Evolutionary conservation across 2,329 filamentous ascomycete species (phyloP), one percentile per base, ranked within the genome.

Genomic region (Colletotrichum tofieldiae): DNA sequence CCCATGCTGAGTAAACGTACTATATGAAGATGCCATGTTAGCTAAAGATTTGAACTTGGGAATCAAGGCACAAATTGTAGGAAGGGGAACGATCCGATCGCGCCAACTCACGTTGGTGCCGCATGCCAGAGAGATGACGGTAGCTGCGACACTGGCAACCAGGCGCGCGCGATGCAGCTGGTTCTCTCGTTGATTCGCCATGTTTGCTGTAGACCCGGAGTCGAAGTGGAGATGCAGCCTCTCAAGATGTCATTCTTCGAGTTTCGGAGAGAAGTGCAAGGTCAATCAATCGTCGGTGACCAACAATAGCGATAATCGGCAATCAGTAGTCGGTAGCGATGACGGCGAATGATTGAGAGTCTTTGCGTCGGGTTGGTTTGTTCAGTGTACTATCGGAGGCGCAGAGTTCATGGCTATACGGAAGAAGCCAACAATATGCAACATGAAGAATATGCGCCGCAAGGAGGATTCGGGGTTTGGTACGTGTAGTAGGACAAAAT

Each of bases 1-100:
- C 95, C 95, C 96, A 99, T 83, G 96, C 96, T 67, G 95, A 98
- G 84, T 98, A 99, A 79, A 95, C 96, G 90, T 99, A 98, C 94
- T 98, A 79, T 61, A 63, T 20, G 45, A 62, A 37, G n/a, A 26
- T 6, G 18, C 11, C 41, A 61, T 26, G 41, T 71, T 51, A 73
- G 71, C 51, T 45, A 55, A 8, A 29, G 11, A 16, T 45, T n/a
- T 12, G 7, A 45, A 23, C 5, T 12, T 37, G 20, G 23, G 41
- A n/a, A 12, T 20, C 32, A 29, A n/a, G 20, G 43, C 23, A 52
- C n/a, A 37, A 39, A 32, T 26, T 35, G 32, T 29, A 35, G 47
- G 47, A 56, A 63, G 23, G 47, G 16, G 39, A 39, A 39, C 23
- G 32, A 39, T 62, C n/a, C 47, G 47, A 39, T 63, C 67, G 55